Percentiles rank a stretch among this genome's conserved stretches.
These are phyloP conservation scores for Aspergillus nidulans DNA, from an alignment of 495 filamentous ascomycete species.

Conservation along the genomic window DNA sequence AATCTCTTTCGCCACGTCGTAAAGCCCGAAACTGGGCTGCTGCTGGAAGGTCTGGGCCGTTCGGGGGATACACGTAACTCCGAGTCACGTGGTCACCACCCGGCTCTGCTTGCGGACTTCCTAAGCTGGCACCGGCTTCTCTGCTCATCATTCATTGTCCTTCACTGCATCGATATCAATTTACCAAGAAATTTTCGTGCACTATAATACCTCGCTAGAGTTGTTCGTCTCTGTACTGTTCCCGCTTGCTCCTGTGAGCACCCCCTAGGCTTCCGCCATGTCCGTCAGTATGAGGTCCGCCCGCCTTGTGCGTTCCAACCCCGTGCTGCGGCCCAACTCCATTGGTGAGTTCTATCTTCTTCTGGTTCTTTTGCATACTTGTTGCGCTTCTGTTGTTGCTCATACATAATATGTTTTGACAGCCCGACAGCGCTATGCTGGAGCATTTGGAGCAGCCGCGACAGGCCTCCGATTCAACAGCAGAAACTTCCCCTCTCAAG, in stretches of 20 bases:
- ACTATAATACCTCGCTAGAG: not conserved
- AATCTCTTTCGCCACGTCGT: not conserved
- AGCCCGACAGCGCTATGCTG: slow-evolving; percentile 36
- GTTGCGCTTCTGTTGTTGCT: not conserved
- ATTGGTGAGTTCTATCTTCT: slow-evolving; percentile 23
- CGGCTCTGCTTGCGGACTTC: slow-evolving; percentile 15
- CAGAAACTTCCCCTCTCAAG: slow-evolving; percentile 53
- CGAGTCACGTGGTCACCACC: not conserved
- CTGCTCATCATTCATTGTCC: slow-evolving; percentile 4
- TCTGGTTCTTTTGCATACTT: not conserved
- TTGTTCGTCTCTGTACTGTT: slow-evolving; percentile 22
- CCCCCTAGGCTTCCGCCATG: slow-evolving; percentile 34
- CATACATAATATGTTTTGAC: slow-evolving; percentile 4
- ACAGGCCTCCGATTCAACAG: slow-evolving; percentile 55
- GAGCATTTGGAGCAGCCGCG: slow-evolving; percentile 35
- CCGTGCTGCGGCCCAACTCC: slow-evolving; percentile 32
- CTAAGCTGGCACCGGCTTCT: slow-evolving; percentile 15
- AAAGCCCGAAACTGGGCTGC: not conserved
- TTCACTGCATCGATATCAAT: slow-evolving; percentile 1
- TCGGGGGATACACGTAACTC: not conserved
- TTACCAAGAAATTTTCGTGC: not conserved
- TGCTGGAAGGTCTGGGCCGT: not conserved
- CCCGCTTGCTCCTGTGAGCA: slow-evolving; percentile 29
- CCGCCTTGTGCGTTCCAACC: slow-evolving; percentile 38
- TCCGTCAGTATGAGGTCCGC: slow-evolving; percentile 43